phyloP scores from a whole-genome alignment of 1,284 basidiomycete species.

The Phylloporus sp. region DNA sequence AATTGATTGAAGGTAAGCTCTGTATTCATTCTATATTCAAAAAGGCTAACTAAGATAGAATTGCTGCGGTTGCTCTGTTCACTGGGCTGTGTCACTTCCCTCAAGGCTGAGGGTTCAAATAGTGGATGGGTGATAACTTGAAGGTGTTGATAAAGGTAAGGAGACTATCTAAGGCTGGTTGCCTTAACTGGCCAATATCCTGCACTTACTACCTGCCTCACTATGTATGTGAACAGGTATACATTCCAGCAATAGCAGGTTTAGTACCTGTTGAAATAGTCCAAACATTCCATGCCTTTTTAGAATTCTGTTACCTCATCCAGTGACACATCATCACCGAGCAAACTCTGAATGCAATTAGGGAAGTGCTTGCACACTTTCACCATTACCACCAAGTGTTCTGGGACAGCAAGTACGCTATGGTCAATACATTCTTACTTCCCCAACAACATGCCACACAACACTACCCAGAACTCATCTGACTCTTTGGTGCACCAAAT shows the following conservation, averaged over 20 bases:
- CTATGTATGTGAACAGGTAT: too few species aligned
- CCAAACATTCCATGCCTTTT: not conserved
- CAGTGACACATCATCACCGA: not conserved
- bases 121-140: slow-evolving; percentile 5
- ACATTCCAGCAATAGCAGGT: not conserved
- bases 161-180: too few species aligned
- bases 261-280: not conserved
- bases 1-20: too few species aligned
- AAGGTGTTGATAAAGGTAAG: slow-evolving; percentile 9
- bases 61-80: too few species aligned
- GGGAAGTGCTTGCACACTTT: too few species aligned
- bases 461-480: not conserved
- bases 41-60: too few species aligned
- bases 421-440: not conserved
- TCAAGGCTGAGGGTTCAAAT: not conserved
- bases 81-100: not conserved
- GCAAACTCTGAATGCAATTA: too few species aligned
- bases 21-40: too few species aligned
- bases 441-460: not conserved
- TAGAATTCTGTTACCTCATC: not conserved
- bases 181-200: too few species aligned
- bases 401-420: too few species aligned
- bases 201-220: not conserved
- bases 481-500: not conserved
- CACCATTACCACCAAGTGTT: too few species aligned